Conservation (phyloP, 1,284 basidiomycete species). For the Golubevia pallescens region DNA sequence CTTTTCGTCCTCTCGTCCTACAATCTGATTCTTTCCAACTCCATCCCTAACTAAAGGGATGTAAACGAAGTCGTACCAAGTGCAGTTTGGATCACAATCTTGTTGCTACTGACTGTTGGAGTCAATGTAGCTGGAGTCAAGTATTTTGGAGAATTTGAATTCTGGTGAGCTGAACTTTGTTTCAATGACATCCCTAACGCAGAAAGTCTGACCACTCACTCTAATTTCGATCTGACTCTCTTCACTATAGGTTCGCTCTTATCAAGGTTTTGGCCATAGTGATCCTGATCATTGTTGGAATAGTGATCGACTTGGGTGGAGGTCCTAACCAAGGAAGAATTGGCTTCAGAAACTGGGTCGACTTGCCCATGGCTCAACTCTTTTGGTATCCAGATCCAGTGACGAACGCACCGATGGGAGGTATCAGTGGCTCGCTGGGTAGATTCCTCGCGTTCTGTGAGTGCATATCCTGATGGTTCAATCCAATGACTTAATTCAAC, state of each 20-base stretch:
- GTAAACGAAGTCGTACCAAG: constrained; percentile 33
- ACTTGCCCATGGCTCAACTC: not conserved
- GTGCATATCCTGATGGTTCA: too few species aligned
- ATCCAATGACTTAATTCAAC: too few species aligned
- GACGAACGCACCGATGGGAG: constrained; percentile 31
- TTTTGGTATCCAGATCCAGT: constrained; percentile 35
- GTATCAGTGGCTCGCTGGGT: constrained; percentile 56
- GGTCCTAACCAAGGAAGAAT: constrained; percentile 67
- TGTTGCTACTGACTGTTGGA: constrained; percentile 26
- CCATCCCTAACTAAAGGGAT: too few species aligned
- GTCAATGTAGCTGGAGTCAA: constrained; percentile 68
- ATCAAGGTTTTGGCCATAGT: constrained; percentile 66
- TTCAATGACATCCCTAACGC: too few species aligned
- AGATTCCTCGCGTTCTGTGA: constrained; percentile 65
- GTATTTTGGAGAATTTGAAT: constrained; percentile 73
- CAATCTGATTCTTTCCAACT: too few species aligned
- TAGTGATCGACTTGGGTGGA: constrained; percentile 76
- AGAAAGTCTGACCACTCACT: too few species aligned
- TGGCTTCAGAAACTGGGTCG: too few species aligned
- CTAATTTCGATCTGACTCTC: constrained; percentile 8
- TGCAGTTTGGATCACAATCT: constrained; percentile 33
- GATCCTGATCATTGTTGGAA: constrained; percentile 69
- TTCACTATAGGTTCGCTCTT: not conserved
- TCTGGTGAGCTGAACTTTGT: constrained; percentile 11
- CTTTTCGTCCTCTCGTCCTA: too few species aligned